A percentile compares a stretch with the other conserved stretches of the same genome.
These are phyloP conservation scores for Fraxinus angustifolia DNA, from an alignment of 305 asterid species.

Conservation along the genomic window DNA sequence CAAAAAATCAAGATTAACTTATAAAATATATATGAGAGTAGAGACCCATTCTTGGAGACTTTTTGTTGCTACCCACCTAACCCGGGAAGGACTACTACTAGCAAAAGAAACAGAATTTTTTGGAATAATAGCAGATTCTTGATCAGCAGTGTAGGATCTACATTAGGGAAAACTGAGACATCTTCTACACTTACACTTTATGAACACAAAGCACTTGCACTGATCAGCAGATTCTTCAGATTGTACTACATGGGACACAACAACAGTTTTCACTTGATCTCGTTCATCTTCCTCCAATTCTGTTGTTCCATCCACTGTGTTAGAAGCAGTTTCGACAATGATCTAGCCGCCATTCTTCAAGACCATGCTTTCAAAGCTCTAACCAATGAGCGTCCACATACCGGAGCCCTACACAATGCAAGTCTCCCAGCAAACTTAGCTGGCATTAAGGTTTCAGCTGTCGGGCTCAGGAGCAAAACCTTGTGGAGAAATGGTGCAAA, in stretches of 20 bases:
- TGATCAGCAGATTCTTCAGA: conserved; percentile 5
- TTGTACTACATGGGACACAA: conserved; percentile 27
- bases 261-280: conserved; percentile 20
- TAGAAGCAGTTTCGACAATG: conserved; percentile 28
- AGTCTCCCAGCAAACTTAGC: conserved; percentile 50
- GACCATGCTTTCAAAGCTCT: conserved; percentile 43
- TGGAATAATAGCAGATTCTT: neutral
- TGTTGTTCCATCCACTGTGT: conserved; percentile 27
- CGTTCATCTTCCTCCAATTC: conserved; percentile 27
- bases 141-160: neutral
- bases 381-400: conserved; percentile 49
- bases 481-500: conserved; percentile 57
- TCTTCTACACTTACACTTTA: neutral
- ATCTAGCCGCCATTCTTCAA: conserved; percentile 47
- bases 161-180: neutral
- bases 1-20: neutral
- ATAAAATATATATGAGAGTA: neutral
- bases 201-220: conserved; percentile 8
- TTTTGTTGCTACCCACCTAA: neutral
- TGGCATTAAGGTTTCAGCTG: conserved; percentile 50
- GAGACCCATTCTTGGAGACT: neutral
- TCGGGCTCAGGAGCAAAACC: conserved; percentile 57
- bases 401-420: conserved; percentile 52
- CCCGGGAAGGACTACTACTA: neutral
- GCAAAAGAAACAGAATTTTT: neutral